phyloP scores from a whole-genome alignment of 176 grass and related monocot genomes.

The Tillandsia leiboldiana region DNA sequence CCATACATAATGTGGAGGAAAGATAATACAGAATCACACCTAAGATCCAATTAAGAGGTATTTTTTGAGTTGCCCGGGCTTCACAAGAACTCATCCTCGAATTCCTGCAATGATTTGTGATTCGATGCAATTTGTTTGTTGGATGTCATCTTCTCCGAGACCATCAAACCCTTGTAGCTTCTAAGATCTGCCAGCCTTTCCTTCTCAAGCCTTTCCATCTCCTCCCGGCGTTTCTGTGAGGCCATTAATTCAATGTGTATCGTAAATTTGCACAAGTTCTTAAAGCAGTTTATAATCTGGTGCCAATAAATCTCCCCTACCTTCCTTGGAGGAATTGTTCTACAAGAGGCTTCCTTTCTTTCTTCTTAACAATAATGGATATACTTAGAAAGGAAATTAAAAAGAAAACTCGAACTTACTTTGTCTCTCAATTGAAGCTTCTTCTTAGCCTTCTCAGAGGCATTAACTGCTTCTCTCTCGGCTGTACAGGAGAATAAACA shows the following conservation, averaged over 20 bases:
- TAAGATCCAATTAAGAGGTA: not conserved
- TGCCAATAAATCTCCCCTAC: not conserved
- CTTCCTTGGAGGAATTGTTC: not conserved
- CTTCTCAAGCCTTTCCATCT: slow-evolving; percentile 63
- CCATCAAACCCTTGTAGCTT: slow-evolving; percentile 94
- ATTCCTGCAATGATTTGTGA: slow-evolving; percentile 72
- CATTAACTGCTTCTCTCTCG: slow-evolving; percentile 76
- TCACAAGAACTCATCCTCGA: slow-evolving; percentile 86
- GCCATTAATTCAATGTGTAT: not conserved
- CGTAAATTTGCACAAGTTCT: not conserved
- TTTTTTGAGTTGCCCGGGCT: not conserved
- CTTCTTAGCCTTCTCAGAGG: slow-evolving; percentile 63
- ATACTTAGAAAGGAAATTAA: not conserved
- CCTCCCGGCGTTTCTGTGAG: slow-evolving; percentile 60
- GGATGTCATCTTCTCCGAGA: slow-evolving; percentile 92
- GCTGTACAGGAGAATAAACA: slow-evolving; percentile 28
- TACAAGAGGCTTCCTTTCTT: not conserved
- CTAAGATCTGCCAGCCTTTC: slow-evolving; percentile 58
- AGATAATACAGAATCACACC: not conserved
- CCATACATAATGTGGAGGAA: too few relatives aligned
- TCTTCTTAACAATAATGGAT: not conserved
- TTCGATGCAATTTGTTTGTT: slow-evolving; percentile 90
- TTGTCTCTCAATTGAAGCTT: slow-evolving; percentile 78
- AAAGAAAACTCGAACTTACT: slow-evolving; percentile 2
- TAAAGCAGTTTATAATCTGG: not conserved